phyloP scores from a whole-genome alignment of 2,329 filamentous ascomycete species.

The Alternaria consortialis region DNA sequence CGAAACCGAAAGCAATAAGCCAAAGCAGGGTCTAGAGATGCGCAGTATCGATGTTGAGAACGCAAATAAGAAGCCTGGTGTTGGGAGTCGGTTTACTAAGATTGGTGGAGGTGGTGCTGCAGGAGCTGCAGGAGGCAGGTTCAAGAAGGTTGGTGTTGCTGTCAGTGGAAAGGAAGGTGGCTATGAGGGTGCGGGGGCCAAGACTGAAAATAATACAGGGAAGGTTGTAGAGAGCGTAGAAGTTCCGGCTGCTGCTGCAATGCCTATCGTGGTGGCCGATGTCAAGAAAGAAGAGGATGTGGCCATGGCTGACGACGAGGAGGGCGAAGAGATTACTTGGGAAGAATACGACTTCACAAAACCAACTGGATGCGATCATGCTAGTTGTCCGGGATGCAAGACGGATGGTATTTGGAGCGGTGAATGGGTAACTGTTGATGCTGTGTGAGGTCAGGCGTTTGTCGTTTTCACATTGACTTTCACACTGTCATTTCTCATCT shows the following conservation, averaged over 20 bases:
- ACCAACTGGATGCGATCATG: conserved; percentile 59
- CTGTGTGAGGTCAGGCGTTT: conserved; percentile 1
- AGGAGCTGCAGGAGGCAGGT: conserved; percentile 53
- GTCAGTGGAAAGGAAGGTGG: conserved; percentile 20
- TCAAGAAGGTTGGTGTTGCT: conserved; percentile 75
- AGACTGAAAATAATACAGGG: conserved; percentile 4
- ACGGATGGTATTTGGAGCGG: conserved; percentile 35
- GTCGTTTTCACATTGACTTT: not conserved
- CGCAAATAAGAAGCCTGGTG: conserved; percentile 25
- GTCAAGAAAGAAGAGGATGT: conserved; percentile 18
- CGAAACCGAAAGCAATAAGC: conserved; percentile 33
- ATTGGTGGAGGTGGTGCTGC: conserved; percentile 33
- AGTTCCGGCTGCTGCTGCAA: not conserved
- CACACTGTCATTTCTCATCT: not conserved
- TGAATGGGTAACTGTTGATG: conserved; percentile 60
- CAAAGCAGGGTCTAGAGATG: conserved; percentile 34
- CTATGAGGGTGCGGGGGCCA: not conserved
- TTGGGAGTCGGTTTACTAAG: conserved; percentile 39
- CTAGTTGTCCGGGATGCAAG: conserved; percentile 35
- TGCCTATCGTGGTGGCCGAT: conserved; percentile 9
- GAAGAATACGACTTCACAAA: conserved; percentile 63
- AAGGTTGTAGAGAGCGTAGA: conserved; percentile 37
- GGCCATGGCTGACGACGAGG: conserved; percentile 41
- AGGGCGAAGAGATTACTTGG: conserved; percentile 41
- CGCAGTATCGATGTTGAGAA: conserved; percentile 35